Percentiles rank a stretch among this genome's conserved stretches.
Conservation (phyloP, 768 basidiomycete genomes). For the Pholiota microspora region DNA sequence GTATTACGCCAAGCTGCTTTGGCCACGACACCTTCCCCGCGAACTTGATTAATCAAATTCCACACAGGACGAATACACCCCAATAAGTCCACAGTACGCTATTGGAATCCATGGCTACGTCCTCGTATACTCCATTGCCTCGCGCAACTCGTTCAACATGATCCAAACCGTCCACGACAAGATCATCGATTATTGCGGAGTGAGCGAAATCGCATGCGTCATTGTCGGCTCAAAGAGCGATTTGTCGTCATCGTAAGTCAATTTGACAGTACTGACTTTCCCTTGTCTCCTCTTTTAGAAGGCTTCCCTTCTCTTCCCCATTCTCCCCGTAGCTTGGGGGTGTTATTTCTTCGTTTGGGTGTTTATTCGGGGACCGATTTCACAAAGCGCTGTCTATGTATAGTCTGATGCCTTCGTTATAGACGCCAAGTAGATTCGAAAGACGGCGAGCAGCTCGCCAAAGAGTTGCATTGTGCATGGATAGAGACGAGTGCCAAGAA, state of each 20-base stretch:
- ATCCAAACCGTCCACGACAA: conserved; percentile 94
- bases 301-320: conserved; percentile 4
- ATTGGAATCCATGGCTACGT: conserved; percentile 98
- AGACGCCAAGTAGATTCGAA: conserved; percentile 71
- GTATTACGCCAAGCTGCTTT: background rate
- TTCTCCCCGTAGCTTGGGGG: too few species aligned
- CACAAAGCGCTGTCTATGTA: background rate
- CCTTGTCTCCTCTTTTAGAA: background rate
- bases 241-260: conserved; percentile 35
- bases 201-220: conserved; percentile 86
- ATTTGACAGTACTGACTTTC: conserved; percentile 26
- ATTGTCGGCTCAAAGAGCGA: conserved; percentile 94
- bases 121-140: conserved; percentile 93
- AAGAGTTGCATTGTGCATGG: conserved; percentile 71
- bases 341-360: conserved; percentile 1
- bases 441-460: conserved; percentile 78
- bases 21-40: too few species aligned
- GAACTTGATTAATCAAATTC: too few species aligned
- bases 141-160: conserved; percentile 91
- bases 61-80: conserved; percentile 91
- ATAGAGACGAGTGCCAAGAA: conserved; percentile 89
- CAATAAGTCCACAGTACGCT: conserved; percentile 90
- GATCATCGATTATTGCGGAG: conserved; percentile 88
- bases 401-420: conserved; percentile 16
- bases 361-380: background rate